phyloP scores from a whole-genome alignment of 2,329 filamentous ascomycete species.

The Cladosporium sp. region DNA sequence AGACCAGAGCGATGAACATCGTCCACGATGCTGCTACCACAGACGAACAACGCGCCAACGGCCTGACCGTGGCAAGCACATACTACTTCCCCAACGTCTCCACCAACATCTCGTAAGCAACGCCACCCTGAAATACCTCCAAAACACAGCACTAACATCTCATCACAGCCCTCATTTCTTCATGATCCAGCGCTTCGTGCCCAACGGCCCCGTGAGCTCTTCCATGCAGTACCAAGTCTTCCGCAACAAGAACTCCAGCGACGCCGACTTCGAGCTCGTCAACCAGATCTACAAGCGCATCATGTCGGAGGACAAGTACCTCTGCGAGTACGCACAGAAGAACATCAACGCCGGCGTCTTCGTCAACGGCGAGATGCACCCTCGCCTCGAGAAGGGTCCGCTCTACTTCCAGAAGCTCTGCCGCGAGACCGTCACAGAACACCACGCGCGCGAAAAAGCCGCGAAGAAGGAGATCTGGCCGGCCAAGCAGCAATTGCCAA shows the following conservation, averaged over 20 bases:
- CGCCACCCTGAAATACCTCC: background rate
- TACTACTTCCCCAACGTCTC: slow-evolving; percentile 56
- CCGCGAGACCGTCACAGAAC: slow-evolving; percentile 50
- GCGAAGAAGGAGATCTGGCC: slow-evolving; percentile 56
- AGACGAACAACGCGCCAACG: slow-evolving; percentile 50
- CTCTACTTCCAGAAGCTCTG: slow-evolving; percentile 57
- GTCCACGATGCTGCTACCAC: slow-evolving; percentile 50
- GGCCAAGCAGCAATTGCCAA: slow-evolving; percentile 43
- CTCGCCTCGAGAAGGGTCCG: slow-evolving; percentile 58
- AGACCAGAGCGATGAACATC: slow-evolving; percentile 52
- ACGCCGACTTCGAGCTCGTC: slow-evolving; percentile 59
- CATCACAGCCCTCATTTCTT: slow-evolving; percentile 59
- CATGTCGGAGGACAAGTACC: slow-evolving; percentile 64
- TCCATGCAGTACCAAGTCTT: slow-evolving; percentile 65
- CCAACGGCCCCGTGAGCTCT: slow-evolving; percentile 51
- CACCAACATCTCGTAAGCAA: slow-evolving; percentile 52
- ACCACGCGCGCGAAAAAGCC: slow-evolving; percentile 49
- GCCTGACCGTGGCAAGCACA: slow-evolving; percentile 49
- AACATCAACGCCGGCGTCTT: slow-evolving; percentile 64
- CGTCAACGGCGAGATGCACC: slow-evolving; percentile 64
- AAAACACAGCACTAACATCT: slow-evolving; percentile 14
- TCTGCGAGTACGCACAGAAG: slow-evolving; percentile 60
- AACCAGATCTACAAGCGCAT: slow-evolving; percentile 63
- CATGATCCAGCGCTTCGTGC: slow-evolving; percentile 64
- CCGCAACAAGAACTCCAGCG: slow-evolving; percentile 60